Conservation (phyloP, 1,284 basidiomycete species). For the Omphalotus olearius region DNA sequence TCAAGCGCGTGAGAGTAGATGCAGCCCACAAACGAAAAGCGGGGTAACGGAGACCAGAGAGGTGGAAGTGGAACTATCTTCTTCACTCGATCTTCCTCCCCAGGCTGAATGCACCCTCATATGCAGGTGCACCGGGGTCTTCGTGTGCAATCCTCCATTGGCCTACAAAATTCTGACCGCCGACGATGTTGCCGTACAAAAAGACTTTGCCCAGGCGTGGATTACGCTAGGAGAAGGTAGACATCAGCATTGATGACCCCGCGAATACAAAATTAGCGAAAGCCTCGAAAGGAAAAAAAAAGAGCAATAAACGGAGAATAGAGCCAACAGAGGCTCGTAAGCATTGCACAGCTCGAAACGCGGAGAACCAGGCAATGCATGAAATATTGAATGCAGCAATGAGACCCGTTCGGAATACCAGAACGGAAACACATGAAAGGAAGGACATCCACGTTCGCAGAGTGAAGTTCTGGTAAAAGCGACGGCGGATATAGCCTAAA, state of each 20-base stretch:
- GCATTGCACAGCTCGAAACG: no score
- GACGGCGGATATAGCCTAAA: no score
- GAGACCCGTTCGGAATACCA: no score
- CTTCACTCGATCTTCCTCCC: constrained; percentile 29
- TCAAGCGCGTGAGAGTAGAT: no score
- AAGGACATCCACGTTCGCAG: no score
- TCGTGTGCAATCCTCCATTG: constrained; percentile 50
- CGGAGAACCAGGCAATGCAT: no score
- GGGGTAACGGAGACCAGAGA: no score
- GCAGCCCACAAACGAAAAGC: no score
- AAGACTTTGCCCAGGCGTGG: constrained; percentile 40
- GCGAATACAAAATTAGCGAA: neutral
- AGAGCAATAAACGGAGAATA: neutral
- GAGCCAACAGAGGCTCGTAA: neutral
- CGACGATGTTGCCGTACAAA: constrained; percentile 68
- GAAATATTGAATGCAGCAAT: no score
- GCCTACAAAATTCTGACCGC: constrained; percentile 60
- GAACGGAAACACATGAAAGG: no score
- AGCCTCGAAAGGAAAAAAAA: neutral
- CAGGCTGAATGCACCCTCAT: constrained; percentile 59
- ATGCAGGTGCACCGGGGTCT: constrained; percentile 38
- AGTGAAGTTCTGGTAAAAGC: no score
- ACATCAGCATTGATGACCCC: neutral
- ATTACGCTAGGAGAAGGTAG: constrained; percentile 14
- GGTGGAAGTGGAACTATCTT: neutral